Conservation (phyloP, 805 yeast genomes). For the Peterozyma toletana region DNA sequence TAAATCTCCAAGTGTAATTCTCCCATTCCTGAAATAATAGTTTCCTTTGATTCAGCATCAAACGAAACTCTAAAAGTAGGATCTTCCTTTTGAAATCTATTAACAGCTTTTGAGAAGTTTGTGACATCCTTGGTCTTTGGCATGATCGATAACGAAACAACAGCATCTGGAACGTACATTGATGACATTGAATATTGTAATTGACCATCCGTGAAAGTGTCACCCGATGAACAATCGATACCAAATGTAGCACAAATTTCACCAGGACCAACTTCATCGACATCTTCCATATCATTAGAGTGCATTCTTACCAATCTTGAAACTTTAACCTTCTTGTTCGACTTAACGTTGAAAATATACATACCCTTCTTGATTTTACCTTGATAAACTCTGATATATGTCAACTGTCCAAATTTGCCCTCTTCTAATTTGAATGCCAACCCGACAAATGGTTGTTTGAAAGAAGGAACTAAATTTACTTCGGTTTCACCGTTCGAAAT, state of each 20-base stretch:
- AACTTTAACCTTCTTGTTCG: slow-evolving; percentile 90
- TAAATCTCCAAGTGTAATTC: slow-evolving; percentile 95
- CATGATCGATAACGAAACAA: slow-evolving; percentile 82
- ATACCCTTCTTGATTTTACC: slow-evolving; percentile 90
- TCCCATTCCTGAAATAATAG: slow-evolving; percentile 96
- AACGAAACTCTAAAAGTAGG: slow-evolving; percentile 94
- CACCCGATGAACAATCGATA: slow-evolving; percentile 98
- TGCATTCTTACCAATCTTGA: slow-evolving; percentile 97
- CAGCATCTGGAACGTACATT: slow-evolving; percentile 99
- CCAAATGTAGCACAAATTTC: slow-evolving; percentile 99
- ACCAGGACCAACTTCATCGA: slow-evolving; percentile 91
- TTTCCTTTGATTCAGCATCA: slow-evolving; percentile 89
- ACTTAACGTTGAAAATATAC: slow-evolving; percentile 80
- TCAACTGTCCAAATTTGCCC: slow-evolving; percentile 95
- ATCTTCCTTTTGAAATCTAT: slow-evolving; percentile 97
- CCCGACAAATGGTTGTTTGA: slow-evolving; percentile 80
- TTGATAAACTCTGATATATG: slow-evolving; percentile 95
- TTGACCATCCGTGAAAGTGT: slow-evolving; percentile 86
- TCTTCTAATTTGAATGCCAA: slow-evolving; percentile 98
- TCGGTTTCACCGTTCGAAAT: slow-evolving; percentile 52
- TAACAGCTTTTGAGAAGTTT: slow-evolving; percentile 93
- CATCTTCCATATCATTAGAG: slow-evolving; percentile 98
- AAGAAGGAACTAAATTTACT: slow-evolving; percentile 67
- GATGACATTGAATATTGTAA: slow-evolving; percentile 87
- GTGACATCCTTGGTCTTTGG: slow-evolving; percentile 85